Conservation (phyloP, 495 filamentous ascomycete genomes). For the Xylaria cubensis region DNA sequence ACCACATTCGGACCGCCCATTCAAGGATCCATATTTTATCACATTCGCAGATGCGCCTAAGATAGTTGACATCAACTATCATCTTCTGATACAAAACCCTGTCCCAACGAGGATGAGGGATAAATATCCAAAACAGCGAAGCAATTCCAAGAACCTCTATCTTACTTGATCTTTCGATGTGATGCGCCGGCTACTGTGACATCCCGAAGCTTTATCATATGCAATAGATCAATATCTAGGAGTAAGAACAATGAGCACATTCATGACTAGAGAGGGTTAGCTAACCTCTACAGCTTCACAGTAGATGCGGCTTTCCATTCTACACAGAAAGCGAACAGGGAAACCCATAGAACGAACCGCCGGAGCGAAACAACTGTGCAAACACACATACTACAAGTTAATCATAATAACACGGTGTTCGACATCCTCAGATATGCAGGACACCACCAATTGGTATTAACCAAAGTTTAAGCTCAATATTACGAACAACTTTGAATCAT, state of each 20-base stretch:
- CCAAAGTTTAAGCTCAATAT: neutral
- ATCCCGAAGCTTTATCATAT: neutral
- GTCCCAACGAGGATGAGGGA: neutral
- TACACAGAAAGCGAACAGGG: neutral
- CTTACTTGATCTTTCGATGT: neutral
- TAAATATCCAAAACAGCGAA: slow-evolving; percentile 1
- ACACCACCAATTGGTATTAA: neutral
- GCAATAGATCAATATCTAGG: neutral
- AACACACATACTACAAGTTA: neutral
- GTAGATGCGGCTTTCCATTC: neutral
- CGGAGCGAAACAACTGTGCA: neutral
- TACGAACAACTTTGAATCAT: neutral
- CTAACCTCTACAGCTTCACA: neutral
- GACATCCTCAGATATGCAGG: neutral
- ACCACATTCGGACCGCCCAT: slow-evolving; percentile 16
- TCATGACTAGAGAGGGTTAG: neutral
- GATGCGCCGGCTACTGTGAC: neutral
- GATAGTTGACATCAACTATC: slow-evolving; percentile 15
- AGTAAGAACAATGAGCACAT: neutral
- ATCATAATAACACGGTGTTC: neutral
- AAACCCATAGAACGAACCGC: neutral
- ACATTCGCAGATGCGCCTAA: slow-evolving; percentile 17
- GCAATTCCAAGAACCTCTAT: neutral
- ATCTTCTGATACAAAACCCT: slow-evolving; percentile 6
- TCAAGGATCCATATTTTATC: slow-evolving; percentile 13